Evolutionary conservation across 2,329 filamentous ascomycete species (phyloP), one percentile per base, ranked within the genome.

Genomic region (Trichoderma guizhouense): DNA sequence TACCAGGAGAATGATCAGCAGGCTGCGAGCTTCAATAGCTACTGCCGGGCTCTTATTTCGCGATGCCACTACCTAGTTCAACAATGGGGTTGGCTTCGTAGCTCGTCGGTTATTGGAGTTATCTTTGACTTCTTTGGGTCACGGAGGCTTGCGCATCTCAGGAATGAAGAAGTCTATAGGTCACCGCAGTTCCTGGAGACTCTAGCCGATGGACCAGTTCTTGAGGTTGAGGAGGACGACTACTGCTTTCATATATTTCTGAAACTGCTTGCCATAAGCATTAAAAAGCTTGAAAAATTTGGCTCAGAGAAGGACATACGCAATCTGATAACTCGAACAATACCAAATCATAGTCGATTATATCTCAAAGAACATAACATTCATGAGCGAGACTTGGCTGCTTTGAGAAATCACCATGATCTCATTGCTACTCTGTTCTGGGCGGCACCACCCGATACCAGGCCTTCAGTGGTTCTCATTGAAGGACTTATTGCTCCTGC

Each of bases 81-180:
- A 71, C 86, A 89, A 78, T 92, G 90, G 90, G 88, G 88, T 5
- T 92, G 90, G 90, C 83, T 83, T 47, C 87, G 83, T 73, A 88
- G 86, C 75, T 87, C 86, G 61, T 81, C 84, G 12, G 84, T 91
- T 15, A 82, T 91, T 36, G 88, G 89, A 1, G 83, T 86, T 2
- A 86, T 92, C 3, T 92, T 92, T 73, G 90, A 92, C 78, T 92
- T 91, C 76, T 92, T 92, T 75, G 89, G 89, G 11, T 86, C 86
- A 2, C 88, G 89, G 73, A 85, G 87, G 60, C 83, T 92, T 12
- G 85, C 86, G 3, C 88, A 92, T 78, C 78, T 92, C 55, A 86
- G 88, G 47, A 91, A 92, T 72, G 90, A 92, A 77, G 88, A 90
- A 76, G 87, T 86, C 1, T 87, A 87, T 75, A 83, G 83, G 69